Evolutionary conservation across 495 filamentous ascomycete genomes (phyloP), one percentile per base, ranked within the genome.

Genomic region (Cenococcum geophilum): DNA sequence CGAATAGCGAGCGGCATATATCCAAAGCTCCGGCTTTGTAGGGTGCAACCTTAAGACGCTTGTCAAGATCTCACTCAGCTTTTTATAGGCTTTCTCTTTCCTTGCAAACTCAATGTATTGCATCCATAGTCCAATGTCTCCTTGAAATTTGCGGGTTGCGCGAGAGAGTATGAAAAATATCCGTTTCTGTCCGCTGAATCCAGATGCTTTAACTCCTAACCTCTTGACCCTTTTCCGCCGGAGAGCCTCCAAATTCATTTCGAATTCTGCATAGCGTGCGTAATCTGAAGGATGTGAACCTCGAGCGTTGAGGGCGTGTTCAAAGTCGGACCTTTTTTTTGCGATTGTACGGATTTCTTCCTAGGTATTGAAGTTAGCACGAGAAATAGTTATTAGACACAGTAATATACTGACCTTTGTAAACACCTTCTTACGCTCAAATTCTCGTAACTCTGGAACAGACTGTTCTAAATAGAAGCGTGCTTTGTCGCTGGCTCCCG

Each of bases 401-500:
- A 36, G 32, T 9, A 20, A 18, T n/a, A 22, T 14, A 68, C 71
- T 42, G 75, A 88, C 89, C 76, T 85, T 85, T 59, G 76, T 83
- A 76, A 97, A 97, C 60, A 97, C 86, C 57, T 89, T 85, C 69
- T 96, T 95, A 57, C 87, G 80, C 71, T 92, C 85, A 61, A 88
- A 89, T 59, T 95, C 91, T 53, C 88, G 89, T 40, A 98, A 82
- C 72, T 96, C 91, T 6, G 92, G 89, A 37, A 95, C 89, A 5
- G 88, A 88, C 62, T 90, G 85, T 76, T 98, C 93, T 48, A 97
- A 79, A 72, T 87, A 96, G 75, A 91, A 97, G 27, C 92, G 88
- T 18, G 92, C 92, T 75, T 96, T 97, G 71, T 98, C 95, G 62
- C 87, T 88, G 45, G 89, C 83, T 48, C 82, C 83, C 0, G 89